A percentile compares a stretch with the other conserved stretches of the same genome.
These are phyloP conservation scores for Xylaria sp. DNA, from an alignment of 2,329 filamentous ascomycete species.

Conservation along the genomic window DNA sequence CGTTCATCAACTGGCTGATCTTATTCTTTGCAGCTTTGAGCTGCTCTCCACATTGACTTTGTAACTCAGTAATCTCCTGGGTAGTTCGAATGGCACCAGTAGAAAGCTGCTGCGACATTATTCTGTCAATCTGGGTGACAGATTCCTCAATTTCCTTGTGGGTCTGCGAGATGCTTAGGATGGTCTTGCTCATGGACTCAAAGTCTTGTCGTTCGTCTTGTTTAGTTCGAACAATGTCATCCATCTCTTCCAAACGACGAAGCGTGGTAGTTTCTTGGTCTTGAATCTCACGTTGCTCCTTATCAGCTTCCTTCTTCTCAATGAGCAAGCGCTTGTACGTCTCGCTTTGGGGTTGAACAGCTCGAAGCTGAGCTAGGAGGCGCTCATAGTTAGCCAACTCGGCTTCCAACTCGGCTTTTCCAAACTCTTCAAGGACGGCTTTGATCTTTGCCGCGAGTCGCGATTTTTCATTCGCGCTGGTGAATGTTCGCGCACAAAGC, in stretches of 20 bases:
- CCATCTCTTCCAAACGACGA: conserved; percentile 59
- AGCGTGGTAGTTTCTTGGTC: conserved; percentile 56
- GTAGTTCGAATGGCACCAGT: conserved; percentile 61
- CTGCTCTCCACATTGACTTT: conserved; percentile 62
- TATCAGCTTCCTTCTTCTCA: conserved; percentile 65
- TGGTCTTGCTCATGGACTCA: conserved; percentile 69
- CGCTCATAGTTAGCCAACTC: conserved; percentile 49
- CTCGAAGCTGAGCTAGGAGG: conserved; percentile 54
- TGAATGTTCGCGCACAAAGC: conserved; percentile 68
- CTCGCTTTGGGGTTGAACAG: conserved; percentile 64
- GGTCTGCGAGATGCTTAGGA: conserved; percentile 69
- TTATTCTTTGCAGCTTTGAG: conserved; percentile 58
- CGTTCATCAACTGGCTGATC: conserved; percentile 60
- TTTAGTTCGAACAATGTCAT: conserved; percentile 59
- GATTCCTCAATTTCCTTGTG: conserved; percentile 66
- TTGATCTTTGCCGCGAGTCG: conserved; percentile 63
- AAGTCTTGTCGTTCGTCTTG: conserved; percentile 65
- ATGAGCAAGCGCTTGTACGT: conserved; percentile 63
- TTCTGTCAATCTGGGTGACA: conserved; percentile 66
- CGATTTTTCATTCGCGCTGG: conserved; percentile 55
- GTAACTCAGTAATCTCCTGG: conserved; percentile 77
- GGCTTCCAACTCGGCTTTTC: conserved; percentile 56
- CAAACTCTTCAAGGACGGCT: conserved; percentile 55
- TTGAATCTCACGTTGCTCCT: conserved; percentile 58
- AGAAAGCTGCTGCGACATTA: conserved; percentile 70